A percentile compares a stretch with the other conserved stretches of the same genome.
phyloP scores from a whole-genome alignment of 2,329 filamentous ascomycete species.

The Fusarium sp. region DNA sequence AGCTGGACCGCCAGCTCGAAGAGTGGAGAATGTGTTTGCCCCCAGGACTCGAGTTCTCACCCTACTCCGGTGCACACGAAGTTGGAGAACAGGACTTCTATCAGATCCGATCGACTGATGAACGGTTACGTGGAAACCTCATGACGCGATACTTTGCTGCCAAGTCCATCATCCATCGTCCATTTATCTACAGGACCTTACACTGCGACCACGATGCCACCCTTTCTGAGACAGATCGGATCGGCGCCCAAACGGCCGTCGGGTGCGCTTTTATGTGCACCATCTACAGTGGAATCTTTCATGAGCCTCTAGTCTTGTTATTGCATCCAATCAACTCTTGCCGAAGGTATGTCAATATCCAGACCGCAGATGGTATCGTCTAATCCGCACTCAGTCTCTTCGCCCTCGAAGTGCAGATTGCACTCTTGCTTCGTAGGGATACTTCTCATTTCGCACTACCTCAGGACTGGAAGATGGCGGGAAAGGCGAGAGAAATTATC shows the following conservation, averaged over 20 bases:
- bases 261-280: conserved; percentile 10
- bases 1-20: conserved; percentile 37
- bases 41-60: conserved; percentile 10
- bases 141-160: conserved; percentile 23
- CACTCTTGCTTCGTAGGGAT: conserved; percentile 3
- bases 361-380: no score
- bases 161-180: conserved; percentile 28
- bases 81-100: not conserved
- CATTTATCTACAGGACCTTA: conserved; percentile 27
- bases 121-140: conserved; percentile 15
- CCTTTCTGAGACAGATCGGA: conserved; percentile 4
- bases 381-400: conserved; percentile 16
- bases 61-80: conserved; percentile 5
- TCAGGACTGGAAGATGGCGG: conserved; percentile 1
- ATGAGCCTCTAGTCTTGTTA: conserved; percentile 21
- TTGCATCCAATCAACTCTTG: conserved; percentile 37
- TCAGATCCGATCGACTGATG: not conserved
- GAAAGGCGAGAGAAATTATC: not conserved
- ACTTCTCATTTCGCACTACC: not conserved
- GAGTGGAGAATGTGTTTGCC: conserved; percentile 35
- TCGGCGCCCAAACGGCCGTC: conserved; percentile 15
- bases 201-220: not conserved
- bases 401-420: conserved; percentile 29
- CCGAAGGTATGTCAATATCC: conserved; percentile 13
- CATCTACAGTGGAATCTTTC: conserved; percentile 8